A percentile compares a stretch with the other conserved stretches of the same genome.
Conservation (phyloP, 2,329 filamentous ascomycete species). For the Sclerotiophoma versabilis region DNA sequence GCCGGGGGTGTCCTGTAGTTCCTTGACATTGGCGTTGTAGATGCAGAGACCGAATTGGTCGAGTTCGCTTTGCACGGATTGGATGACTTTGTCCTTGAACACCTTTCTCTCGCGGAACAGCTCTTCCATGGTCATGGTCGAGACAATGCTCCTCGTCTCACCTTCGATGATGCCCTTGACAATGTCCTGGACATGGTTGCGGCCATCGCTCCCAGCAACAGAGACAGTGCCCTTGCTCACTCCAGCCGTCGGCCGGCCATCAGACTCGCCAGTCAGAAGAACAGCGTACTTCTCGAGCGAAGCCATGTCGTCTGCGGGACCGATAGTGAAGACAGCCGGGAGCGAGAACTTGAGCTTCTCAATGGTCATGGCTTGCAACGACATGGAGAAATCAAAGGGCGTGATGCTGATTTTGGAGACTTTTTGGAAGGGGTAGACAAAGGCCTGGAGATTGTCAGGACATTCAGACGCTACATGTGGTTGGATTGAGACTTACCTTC, state of each 20-base stretch:
- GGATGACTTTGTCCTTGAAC: constrained; percentile 73
- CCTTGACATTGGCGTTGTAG: constrained; percentile 81
- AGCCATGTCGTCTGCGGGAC: constrained; percentile 74
- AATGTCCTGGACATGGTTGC: constrained; percentile 80
- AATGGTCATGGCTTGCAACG: constrained; percentile 85
- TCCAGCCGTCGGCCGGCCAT: constrained; percentile 50
- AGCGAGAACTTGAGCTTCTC: constrained; percentile 86
- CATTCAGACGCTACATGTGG: constrained; percentile 25
- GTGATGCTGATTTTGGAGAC: constrained; percentile 63
- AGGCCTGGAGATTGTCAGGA: constrained; percentile 30
- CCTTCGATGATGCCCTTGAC: constrained; percentile 91
- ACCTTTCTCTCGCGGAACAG: constrained; percentile 80
- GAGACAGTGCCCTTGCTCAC: constrained; percentile 48
- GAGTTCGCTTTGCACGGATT: constrained; percentile 77
- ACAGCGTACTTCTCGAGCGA: constrained; percentile 83
- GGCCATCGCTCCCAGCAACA: constrained; percentile 50
- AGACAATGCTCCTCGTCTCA: constrained; percentile 82
- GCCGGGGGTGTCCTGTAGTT: constrained; percentile 81
- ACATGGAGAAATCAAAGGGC: constrained; percentile 83
- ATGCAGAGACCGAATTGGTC: constrained; percentile 68
- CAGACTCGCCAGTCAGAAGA: constrained; percentile 71
- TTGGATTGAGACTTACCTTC: constrained; percentile 58
- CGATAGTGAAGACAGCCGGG: constrained; percentile 85
- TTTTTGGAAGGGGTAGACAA: constrained; percentile 50
- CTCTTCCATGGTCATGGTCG: constrained; percentile 91